Evolutionary conservation across 306 rosid genomes (phyloP).

Genomic region (Castanea sativa): DNA sequence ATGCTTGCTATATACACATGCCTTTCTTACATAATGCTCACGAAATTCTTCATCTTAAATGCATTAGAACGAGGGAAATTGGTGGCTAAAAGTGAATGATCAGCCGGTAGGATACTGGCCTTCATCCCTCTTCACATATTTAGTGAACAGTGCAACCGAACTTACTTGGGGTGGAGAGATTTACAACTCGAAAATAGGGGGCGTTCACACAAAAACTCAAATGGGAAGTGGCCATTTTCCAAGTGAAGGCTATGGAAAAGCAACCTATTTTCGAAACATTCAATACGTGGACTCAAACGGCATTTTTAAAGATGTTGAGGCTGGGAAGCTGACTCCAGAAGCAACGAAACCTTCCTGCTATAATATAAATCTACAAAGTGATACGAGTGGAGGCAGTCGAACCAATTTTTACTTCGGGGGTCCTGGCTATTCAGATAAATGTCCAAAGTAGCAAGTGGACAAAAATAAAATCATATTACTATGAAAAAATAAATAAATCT

Average conservation of each 20-base stretch:
- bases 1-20: neutral
- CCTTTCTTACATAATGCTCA: neutral
- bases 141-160: neutral
- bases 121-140: neutral
- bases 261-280: slow-evolving; percentile 15
- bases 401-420: slow-evolving; percentile 20
- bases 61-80: slow-evolving; percentile 14
- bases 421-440: slow-evolving; percentile 13
- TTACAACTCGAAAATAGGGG: neutral
- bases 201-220: no score
- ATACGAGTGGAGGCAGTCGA: neutral
- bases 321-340: neutral
- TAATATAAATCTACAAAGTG: neutral
- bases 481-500: no score
- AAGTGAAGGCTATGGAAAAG: no score
- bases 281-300: neutral
- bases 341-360: slow-evolving; percentile 26
- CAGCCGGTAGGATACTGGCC: slow-evolving; percentile 33
- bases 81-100: slow-evolving; percentile 18
- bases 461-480: no score
- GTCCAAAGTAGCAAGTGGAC: neutral
- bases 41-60: neutral
- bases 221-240: no score
- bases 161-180: slow-evolving; percentile 27
- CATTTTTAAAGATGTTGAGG: neutral